phyloP scores from a whole-genome alignment of 345 rosid genomes.

The Heritiera fomes region DNA sequence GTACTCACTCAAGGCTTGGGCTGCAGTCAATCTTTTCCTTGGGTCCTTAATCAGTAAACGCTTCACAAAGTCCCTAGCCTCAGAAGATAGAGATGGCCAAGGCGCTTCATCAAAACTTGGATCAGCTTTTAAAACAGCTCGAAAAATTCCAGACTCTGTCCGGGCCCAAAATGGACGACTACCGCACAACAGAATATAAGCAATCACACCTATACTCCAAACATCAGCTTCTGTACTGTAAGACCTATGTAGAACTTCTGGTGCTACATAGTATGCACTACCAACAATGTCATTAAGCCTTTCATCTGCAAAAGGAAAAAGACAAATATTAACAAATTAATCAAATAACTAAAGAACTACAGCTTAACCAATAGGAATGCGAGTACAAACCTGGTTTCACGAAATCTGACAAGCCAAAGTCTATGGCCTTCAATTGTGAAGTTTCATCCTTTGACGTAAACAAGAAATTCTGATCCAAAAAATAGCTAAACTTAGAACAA shows the following conservation, averaged over 20 bases:
- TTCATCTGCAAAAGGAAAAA: constrained; percentile 62
- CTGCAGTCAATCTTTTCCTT: constrained; percentile 91
- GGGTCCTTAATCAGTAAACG: constrained; percentile 89
- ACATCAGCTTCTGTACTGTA: constrained; percentile 92
- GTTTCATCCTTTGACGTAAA: constrained; percentile 79
- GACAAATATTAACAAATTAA: constrained; percentile 4
- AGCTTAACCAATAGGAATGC: background rate
- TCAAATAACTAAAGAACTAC: background rate
- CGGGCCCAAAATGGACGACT: constrained; percentile 99
- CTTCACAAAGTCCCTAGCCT: constrained; percentile 88
- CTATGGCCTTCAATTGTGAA: constrained; percentile 85
- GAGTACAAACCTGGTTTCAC: constrained; percentile 76
- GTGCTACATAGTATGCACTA: constrained; percentile 95
- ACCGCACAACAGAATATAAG: constrained; percentile 88
- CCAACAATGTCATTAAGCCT: constrained; percentile 97
- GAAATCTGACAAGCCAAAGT: constrained; percentile 96
- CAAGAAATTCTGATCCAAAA: constrained; percentile 78
- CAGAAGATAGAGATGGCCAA: constrained; percentile 87
- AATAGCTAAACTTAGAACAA: constrained; percentile 26
- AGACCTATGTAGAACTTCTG: constrained; percentile 95
- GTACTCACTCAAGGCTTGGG: constrained; percentile 89
- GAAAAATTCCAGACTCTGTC: constrained; percentile 92
- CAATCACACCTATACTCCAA: constrained; percentile 96
- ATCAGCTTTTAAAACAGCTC: constrained; percentile 91
- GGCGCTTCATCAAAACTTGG: constrained; percentile 89